Conservation (phyloP, 306 rosid genomes). For the Rosa lucieae region DNA sequence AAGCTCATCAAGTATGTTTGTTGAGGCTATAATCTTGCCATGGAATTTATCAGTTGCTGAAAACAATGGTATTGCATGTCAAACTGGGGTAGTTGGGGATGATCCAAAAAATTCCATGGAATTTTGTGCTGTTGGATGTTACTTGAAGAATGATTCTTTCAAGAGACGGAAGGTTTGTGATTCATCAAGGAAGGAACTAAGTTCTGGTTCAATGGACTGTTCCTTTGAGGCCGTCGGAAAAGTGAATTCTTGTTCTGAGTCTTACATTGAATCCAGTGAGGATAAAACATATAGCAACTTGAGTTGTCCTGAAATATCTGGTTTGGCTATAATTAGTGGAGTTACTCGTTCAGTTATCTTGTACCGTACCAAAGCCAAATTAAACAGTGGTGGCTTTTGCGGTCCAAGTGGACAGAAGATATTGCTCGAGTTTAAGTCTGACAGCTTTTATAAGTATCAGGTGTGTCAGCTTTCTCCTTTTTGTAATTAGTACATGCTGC, state of each 20-base stretch:
- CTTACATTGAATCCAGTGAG: constrained; percentile 33
- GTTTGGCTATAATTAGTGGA: constrained; percentile 50
- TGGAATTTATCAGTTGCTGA: constrained; percentile 55
- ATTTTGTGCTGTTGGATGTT: constrained; percentile 25
- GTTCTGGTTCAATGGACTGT: constrained; percentile 32
- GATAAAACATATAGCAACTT: constrained; percentile 30
- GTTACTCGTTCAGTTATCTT: constrained; percentile 46
- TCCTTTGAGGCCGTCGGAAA: constrained; percentile 33
- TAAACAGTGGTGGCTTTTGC: constrained; percentile 30
- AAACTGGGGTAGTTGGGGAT: constrained; percentile 37
- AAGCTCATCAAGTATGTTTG: constrained; percentile 50
- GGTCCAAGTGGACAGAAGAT: constrained; percentile 49
- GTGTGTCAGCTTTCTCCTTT: constrained; percentile 36
- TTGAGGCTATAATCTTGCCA: constrained; percentile 68
- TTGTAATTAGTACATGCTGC: constrained; percentile 7
- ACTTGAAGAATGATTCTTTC: constrained; percentile 31
- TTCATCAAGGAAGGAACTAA: constrained; percentile 26
- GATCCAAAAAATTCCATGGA: constrained; percentile 36
- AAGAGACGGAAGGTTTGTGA: constrained; percentile 55
- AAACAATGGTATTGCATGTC: constrained; percentile 24
- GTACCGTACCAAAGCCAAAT: constrained; percentile 30
- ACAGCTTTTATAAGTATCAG: constrained; percentile 61
- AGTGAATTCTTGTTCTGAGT: constrained; percentile 43
- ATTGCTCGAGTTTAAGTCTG: constrained; percentile 69
- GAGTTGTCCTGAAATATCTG: constrained; percentile 46